Base-by-base conservation (phyloP, 2,329 filamentous ascomycete genomes). In the Didymella arachidicola region DNA sequence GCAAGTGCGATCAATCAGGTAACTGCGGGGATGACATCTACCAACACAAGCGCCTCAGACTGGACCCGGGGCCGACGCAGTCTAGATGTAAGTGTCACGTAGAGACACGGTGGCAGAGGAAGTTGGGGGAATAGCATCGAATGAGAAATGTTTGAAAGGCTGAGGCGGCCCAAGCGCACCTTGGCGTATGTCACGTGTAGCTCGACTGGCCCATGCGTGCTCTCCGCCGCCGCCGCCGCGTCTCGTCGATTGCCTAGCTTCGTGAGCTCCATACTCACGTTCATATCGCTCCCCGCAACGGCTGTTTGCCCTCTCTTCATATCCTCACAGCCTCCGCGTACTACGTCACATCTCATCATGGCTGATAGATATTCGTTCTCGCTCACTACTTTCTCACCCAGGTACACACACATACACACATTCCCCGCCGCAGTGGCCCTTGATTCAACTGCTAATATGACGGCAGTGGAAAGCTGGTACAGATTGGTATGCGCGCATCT, bases 301-400 rank as follows among this genome's bases (percentile, higher is more conserved):
- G 45, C 41, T 46, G 25, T 42, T 30, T 47, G 50, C 49, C 52
- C 44, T 44, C 41, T 26, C 56, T 14, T 6, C 19, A 26, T 19
- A 46, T 27, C 49, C 26, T 44, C 12, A 18, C 18, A n/a, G 19
- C 36, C 11, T 19, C 36, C 11, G 7, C 18, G 11, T 38, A 14
- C 49, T 36, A 46, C 36, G 52, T 48, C 49, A 46, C 42, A 60
- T 39, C 39, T 64, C 69, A 66, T 69, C 77, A 99, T 99, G 94
- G 94, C 95, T 76, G 95, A 99, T 82, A 87, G 95, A 84, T 99
- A 99, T 82, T 97, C 94, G 55, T 99, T 99, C 88, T 99, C 95
- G 60, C 87, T 99, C 78, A 99, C 95, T 66, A 99, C 95, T 67
- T 99, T 99, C 89, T 98, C 95, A 76, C 95, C 95, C 79, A 99